Conservation (phyloP, 441 rosid genomes). For the Arabidopsis lyrata region DNA sequence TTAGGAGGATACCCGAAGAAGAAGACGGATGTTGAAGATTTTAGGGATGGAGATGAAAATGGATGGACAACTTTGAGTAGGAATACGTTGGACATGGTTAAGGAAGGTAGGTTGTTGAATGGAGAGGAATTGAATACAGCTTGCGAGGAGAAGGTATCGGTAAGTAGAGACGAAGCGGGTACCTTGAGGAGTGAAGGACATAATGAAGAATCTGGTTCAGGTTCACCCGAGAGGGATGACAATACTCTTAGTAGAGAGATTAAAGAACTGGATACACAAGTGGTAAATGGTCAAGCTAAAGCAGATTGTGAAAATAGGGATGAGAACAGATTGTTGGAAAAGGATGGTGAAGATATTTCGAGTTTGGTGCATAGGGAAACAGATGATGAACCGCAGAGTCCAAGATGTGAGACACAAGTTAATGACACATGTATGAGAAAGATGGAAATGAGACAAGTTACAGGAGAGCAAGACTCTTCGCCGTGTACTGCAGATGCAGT, state of each 20-base stretch:
- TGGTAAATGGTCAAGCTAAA: slow-evolving; percentile 31
- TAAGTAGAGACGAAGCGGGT: not conserved
- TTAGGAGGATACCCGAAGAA: slow-evolving; percentile 39
- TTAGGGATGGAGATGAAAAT: slow-evolving; percentile 31
- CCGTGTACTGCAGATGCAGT: slow-evolving; percentile 56
- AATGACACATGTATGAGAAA: slow-evolving; percentile 44
- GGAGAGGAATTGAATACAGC: slow-evolving; percentile 21
- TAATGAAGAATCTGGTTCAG: slow-evolving; percentile 26
- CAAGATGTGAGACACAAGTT: slow-evolving; percentile 29
- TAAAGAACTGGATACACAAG: slow-evolving; percentile 19
- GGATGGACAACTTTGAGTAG: slow-evolving; percentile 9
- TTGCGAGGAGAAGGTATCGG: slow-evolving; percentile 21
- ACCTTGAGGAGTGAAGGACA: too few species aligned
- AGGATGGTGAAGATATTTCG: slow-evolving; percentile 26
- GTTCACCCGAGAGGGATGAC: slow-evolving; percentile 32
- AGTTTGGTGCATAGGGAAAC: slow-evolving; percentile 25
- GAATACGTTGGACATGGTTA: slow-evolving; percentile 6
- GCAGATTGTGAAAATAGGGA: slow-evolving; percentile 17
- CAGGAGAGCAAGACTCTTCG: slow-evolving; percentile 54
- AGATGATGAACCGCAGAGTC: slow-evolving; percentile 31
- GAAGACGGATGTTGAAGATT: slow-evolving; percentile 36
- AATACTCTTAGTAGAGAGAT: slow-evolving; percentile 25
- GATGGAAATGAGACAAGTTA: slow-evolving; percentile 65
- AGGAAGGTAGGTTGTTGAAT: not conserved
- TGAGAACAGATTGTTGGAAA: slow-evolving; percentile 22